These are phyloP conservation scores for Pseudocercospora crystallina DNA, from an alignment of 2,329 filamentous ascomycete species.

Conservation along the genomic window DNA sequence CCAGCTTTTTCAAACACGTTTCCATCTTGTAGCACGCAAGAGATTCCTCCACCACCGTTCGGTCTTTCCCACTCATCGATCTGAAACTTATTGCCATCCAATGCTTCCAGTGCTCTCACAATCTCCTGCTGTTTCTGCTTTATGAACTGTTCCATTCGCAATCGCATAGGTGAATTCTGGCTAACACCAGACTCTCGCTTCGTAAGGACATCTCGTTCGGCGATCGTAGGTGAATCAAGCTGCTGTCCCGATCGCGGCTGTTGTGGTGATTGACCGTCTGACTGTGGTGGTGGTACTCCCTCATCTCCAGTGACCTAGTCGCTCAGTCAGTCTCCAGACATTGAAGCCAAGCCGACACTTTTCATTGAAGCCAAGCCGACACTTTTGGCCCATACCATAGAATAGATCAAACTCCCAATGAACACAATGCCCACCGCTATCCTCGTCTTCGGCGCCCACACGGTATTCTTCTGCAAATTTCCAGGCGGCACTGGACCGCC, in stretches of 20 bases:
- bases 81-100: slow-evolving; percentile 81
- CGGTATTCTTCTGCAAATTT: slow-evolving; percentile 37
- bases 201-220: slow-evolving; percentile 76
- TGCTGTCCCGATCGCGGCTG: slow-evolving; percentile 30
- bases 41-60: slow-evolving; percentile 88
- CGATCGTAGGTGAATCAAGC: slow-evolving; percentile 68
- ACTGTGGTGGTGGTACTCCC: slow-evolving; percentile 5
- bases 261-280: background rate
- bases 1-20: slow-evolving; percentile 98
- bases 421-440: slow-evolving; percentile 52
- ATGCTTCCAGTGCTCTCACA: slow-evolving; percentile 73
- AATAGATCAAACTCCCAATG: slow-evolving; percentile 56
- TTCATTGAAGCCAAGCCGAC: background rate
- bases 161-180: slow-evolving; percentile 84
- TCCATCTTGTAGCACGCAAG: slow-evolving; percentile 91
- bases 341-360: background rate
- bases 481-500: slow-evolving; percentile 27
- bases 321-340: too few relatives aligned
- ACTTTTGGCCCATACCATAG: slow-evolving; percentile 50
- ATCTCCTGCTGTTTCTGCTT: slow-evolving; percentile 90
- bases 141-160: slow-evolving; percentile 96
- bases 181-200: slow-evolving; percentile 77
- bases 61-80: slow-evolving; percentile 84
- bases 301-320: slow-evolving; percentile 40
- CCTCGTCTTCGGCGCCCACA: slow-evolving; percentile 43